Percentiles rank a stretch among this genome's conserved stretches.
These are phyloP conservation scores for Triglochin maritima DNA, from an alignment of 106 monocot genomes.

Conservation along the genomic window DNA sequence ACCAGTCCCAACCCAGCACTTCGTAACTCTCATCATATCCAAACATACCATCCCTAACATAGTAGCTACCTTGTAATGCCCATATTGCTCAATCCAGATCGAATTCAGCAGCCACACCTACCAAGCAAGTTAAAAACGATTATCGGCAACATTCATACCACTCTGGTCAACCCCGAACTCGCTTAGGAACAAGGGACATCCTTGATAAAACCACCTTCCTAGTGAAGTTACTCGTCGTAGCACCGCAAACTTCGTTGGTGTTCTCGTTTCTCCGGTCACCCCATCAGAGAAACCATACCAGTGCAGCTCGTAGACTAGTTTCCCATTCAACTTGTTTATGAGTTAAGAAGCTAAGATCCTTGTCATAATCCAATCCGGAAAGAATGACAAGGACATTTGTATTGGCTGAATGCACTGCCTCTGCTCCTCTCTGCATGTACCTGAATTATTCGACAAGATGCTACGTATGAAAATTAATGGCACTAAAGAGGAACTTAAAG, in stretches of 20 bases:
- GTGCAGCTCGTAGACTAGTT: slow-evolving; percentile 55
- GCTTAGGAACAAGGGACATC: slow-evolving; percentile 57
- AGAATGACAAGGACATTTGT: slow-evolving; percentile 47
- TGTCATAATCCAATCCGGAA: slow-evolving; percentile 54
- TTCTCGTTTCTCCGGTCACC: slow-evolving; percentile 51
- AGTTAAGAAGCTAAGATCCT: slow-evolving; percentile 38
- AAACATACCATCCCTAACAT: slow-evolving; percentile 38
- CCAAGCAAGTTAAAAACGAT: slow-evolving; percentile 50
- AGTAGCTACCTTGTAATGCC: slow-evolving; percentile 81
- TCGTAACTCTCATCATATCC: slow-evolving; percentile 50
- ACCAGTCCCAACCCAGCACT: slow-evolving; percentile 44
- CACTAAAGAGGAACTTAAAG: background rate
- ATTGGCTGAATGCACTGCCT: slow-evolving; percentile 54
- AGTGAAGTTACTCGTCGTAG: slow-evolving; percentile 11
- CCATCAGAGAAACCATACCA: slow-evolving; percentile 84
- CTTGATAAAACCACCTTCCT: slow-evolving; percentile 40
- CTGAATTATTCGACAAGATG: background rate
- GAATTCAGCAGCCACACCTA: slow-evolving; percentile 46
- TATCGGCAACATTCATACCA: slow-evolving; percentile 28
- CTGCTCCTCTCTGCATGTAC: slow-evolving; percentile 55
- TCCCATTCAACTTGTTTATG: slow-evolving; percentile 15
- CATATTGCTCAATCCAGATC: slow-evolving; percentile 85
- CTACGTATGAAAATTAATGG: background rate
- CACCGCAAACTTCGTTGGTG: slow-evolving; percentile 41
- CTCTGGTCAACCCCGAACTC: slow-evolving; percentile 58